Conservation (phyloP, 2,329 filamentous ascomycete genomes). For the Ophiostoma piceae region DNA sequence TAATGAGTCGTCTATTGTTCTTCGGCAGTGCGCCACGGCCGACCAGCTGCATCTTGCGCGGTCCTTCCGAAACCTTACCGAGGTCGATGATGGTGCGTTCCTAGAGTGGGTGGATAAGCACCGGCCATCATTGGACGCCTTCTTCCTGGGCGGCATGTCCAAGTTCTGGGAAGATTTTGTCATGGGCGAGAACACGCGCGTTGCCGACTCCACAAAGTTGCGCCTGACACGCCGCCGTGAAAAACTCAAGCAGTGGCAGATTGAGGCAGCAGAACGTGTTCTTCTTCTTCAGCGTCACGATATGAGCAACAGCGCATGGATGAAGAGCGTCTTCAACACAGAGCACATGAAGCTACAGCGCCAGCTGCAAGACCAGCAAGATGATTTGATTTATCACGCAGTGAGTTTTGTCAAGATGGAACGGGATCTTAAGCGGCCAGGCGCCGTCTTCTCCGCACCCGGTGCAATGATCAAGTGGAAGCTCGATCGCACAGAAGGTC, state of each 20-base stretch:
- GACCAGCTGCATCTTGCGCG: conserved; percentile 65
- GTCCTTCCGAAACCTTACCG: conserved; percentile 77
- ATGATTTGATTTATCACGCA: conserved; percentile 73
- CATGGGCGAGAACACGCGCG: conserved; percentile 70
- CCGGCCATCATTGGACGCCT: conserved; percentile 66
- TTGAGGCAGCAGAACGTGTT: conserved; percentile 62
- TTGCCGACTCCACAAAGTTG: conserved; percentile 65
- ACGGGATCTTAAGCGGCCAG: conserved; percentile 69
- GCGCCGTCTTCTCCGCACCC: conserved; percentile 69
- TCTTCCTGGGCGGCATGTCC: conserved; percentile 78
- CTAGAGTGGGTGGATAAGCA: conserved; percentile 83
- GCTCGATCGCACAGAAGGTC: conserved; percentile 89
- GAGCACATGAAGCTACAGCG: conserved; percentile 90
- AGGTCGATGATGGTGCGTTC: conserved; percentile 85
- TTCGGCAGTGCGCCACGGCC: conserved; percentile 64
- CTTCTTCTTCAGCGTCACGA: conserved; percentile 76
- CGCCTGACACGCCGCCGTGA: conserved; percentile 74
- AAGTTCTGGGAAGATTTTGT: conserved; percentile 88
- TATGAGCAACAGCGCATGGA: conserved; percentile 81
- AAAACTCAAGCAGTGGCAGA: conserved; percentile 72
- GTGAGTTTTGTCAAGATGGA: conserved; percentile 74
- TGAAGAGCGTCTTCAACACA: conserved; percentile 88
- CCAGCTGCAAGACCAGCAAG: conserved; percentile 85
- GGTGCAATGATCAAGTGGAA: conserved; percentile 64
- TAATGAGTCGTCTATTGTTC: conserved; percentile 66